Base-by-base conservation (phyloP, 345 rosid genomes). In the Capsella bursapastoris region DNA sequence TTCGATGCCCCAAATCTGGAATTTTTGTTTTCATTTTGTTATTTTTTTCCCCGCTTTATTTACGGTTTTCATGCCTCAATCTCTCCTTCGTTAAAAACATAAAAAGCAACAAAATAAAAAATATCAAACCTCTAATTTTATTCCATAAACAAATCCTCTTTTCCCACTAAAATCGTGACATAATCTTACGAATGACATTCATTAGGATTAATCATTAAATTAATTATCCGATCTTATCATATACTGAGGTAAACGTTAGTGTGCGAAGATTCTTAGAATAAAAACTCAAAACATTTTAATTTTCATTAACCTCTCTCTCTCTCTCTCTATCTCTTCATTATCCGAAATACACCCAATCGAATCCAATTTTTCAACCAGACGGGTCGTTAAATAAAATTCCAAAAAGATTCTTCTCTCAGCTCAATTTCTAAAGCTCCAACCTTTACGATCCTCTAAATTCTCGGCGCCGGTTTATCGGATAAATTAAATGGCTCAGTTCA, bases 401-500 rank as follows among this genome's bases (percentile, higher is more conserved):
- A n/a, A 71, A 44, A 58, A 76, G 64, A 79, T 80, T 76, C 67
- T 28, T 27, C 18, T 68, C 44, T 70, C 59, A 64, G 68, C 66
- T 74, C 34, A 58, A 72, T 62, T 63, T 70, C 72, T 34, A 35
- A 57, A 78, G 68, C 81, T 76, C 51, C 27, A 16, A 65, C 75
- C 50, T 73, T 60, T 68, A 31, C 66, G 72, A 72, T 66, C 64
- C 49, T 82, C 75, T 56, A 62, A 66, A 76, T 70, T 76, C 74
- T 45, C 74, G 70, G 48, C 35, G 68, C 64, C 49, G 59, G 55
- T 47, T 74, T 48, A 12, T 48, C 80, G 51, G 55, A 40, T 32
- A 16, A 45, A 48, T 29, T 2, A 49, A 34, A 92, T 92, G 99
- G 86, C 99, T 59, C 96, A 85, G 67, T 37, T 84, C 41, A 64